phyloP scores from a whole-genome alignment of 345 rosid genomes.

The Citrus inodora region DNA sequence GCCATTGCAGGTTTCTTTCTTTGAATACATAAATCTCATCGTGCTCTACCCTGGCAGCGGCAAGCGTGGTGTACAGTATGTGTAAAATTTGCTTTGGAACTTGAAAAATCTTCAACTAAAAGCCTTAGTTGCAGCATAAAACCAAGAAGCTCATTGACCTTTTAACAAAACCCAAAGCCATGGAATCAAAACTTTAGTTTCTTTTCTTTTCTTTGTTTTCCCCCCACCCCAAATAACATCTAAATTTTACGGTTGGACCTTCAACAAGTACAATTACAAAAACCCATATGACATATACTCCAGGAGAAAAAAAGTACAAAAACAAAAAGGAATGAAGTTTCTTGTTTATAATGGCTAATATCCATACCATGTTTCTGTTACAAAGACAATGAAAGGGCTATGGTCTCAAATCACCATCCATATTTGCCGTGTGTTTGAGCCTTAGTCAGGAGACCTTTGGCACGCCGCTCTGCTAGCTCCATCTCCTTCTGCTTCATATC shows the following conservation, averaged over 20 bases:
- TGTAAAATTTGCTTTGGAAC: not conserved
- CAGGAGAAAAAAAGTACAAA: not conserved
- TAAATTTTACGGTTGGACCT: not conserved
- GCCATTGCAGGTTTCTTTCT: not conserved
- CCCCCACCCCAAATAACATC: too few relatives aligned
- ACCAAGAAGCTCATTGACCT: too few relatives aligned
- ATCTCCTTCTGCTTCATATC: conserved; percentile 91
- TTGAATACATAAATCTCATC: not conserved
- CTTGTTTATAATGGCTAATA: not conserved
- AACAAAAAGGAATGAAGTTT: not conserved
- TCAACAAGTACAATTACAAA: too few relatives aligned
- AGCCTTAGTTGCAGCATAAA: not conserved
- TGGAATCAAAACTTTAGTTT: too few relatives aligned
- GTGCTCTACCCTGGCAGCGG: not conserved
- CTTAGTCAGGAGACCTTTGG: conserved; percentile 81
- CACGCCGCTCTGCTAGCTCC: conserved; percentile 78
- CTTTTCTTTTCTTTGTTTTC: too few relatives aligned
- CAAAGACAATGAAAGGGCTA: not conserved
- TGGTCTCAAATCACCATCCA: conserved; percentile 64
- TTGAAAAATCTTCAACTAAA: not conserved
- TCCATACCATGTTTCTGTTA: not conserved
- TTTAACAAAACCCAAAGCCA: too few relatives aligned
- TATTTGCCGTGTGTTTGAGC: conserved; percentile 91
- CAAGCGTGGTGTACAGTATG: not conserved
- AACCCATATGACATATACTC: not conserved